Base-by-base conservation (phyloP, 106 monocot species). In the Phalaenopsis aphrodite region DNA sequence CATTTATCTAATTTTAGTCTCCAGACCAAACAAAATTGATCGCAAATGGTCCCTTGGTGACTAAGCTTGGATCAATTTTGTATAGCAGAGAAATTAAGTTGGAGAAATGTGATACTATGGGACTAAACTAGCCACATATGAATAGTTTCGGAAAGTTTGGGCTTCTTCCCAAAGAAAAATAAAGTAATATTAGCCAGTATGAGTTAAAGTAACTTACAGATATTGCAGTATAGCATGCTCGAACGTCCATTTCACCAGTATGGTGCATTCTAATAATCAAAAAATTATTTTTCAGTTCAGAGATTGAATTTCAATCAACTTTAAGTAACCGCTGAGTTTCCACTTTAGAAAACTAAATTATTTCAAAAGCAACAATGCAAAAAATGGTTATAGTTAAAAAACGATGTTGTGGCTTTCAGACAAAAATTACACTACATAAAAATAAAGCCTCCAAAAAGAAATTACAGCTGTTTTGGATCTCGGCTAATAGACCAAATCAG, bases 181-280 rank as follows among this genome's bases (percentile, higher is more conserved):
- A 52, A 48, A 52, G 14, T 12, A 52, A 52, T 3, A 52, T 12
- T 10, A 10, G 12, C 52, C 52, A 5, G 19, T 0, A 67, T 38
- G 39, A 81, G 12, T 15, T 46, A 11, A 7, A 10, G 12, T 2
- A 30, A 88, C 94, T 89, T 79, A 99, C 99, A 39, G 99, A 99
- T 74, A 99, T 85, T 43, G 95, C 95, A 81, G 91, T 95, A 77
- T 99, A 99, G 78, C 88, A 89, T 76, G 99, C 94, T 72, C 99
- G 89, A 38, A 91, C 95, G 89, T 99, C 99, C 52, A 95, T 90
- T 93, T 99, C 99, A 41, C 99, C 99, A 72, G 19, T 85, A 83
- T 91, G 81, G 84, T 99, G 99, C 99, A 99, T 99, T 86, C 99
- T 99, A 71, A 84, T 42, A 56, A 16, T 30, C 73, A 74, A 71